These are phyloP conservation scores for Pestalotiopsis fici DNA, from an alignment of 2,329 filamentous ascomycete genomes.

Conservation along the genomic window DNA sequence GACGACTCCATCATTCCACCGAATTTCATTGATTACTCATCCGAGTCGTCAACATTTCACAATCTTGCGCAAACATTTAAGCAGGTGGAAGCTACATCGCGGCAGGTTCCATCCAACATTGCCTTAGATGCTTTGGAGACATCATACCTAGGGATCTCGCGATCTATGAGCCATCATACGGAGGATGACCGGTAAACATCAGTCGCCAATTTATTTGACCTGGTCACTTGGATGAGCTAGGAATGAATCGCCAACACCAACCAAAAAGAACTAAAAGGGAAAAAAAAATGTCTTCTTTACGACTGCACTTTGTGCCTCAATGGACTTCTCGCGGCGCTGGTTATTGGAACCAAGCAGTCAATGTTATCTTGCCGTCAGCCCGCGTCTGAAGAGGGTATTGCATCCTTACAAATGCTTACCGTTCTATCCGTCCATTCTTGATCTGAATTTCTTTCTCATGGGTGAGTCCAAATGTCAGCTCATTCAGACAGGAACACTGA, in stretches of 20 bases:
- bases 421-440: background rate
- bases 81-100: conserved; percentile 57
- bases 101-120: conserved; percentile 44
- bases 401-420: background rate
- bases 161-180: conserved; percentile 34
- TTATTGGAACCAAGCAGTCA: background rate
- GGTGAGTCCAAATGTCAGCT: background rate
- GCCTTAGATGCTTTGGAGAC: conserved; percentile 58
- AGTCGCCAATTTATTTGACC: background rate
- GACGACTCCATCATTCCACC: conserved; percentile 4
- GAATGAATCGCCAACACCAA: conserved; percentile 1
- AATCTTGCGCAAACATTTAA: conserved; percentile 54
- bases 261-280: background rate
- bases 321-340: background rate
- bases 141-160: conserved; percentile 63
- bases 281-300: background rate
- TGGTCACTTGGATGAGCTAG: conserved; percentile 12
- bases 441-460: background rate
- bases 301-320: background rate
- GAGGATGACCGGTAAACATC: background rate
- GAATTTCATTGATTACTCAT: conserved; percentile 33
- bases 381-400: background rate
- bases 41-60: conserved; percentile 44
- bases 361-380: too few relatives aligned
- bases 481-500: background rate